Base-by-base conservation (phyloP, 805 yeast genomes). In the Ogataea trehaloabstinens region DNA sequence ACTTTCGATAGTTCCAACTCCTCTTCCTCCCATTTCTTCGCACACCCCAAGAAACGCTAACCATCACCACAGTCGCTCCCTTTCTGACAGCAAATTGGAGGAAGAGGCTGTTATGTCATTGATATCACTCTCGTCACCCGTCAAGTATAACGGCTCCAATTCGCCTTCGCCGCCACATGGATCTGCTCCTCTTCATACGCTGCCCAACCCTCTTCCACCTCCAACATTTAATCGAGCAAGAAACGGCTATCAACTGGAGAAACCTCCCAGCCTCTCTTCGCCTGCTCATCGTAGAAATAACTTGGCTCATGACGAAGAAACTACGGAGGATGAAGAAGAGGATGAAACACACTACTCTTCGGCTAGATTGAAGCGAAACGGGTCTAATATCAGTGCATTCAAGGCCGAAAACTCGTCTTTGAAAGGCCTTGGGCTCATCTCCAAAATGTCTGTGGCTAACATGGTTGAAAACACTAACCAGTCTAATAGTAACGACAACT, bases 91-190 rank as follows among this genome's bases (percentile, higher is more conserved):
- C 46, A 57, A 44, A 56, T 59, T 45, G 55, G 82, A 76, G 45
- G 75, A 75, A 49, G 81, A 76, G 34, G 82, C 82, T 5, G 71
- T 76, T 8, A 60, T 70, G 52, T 74, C 80, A 17, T 61, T 76
- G 37, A 76, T 76, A 70, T 72, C 79, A 27, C 61, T 76, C 28
- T 68, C 81, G 6, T 73, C 80, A 1, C 81, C 82, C 6, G 55
- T 55, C 11, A 63, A 59, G 62, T 48, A 64, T 61, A 63, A 45
- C 47, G 58, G 49, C 4, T 45, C 51, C 19, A 42, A 38, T 11
- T 47, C 53, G 12, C 50, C 47, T 8, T 48, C 52, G 19, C 46
- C 53, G 4, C 48, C 55, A 3, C 46, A 43, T 2, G 34, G 39
- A 18, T 30, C 44, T 1, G 33, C 48, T 15, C 37, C 43, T 24